A percentile compares a stretch with the other conserved stretches of the same genome.
phyloP scores from a whole-genome alignment of 495 filamentous ascomycete species.

The Aspergillus heteromorphus region DNA sequence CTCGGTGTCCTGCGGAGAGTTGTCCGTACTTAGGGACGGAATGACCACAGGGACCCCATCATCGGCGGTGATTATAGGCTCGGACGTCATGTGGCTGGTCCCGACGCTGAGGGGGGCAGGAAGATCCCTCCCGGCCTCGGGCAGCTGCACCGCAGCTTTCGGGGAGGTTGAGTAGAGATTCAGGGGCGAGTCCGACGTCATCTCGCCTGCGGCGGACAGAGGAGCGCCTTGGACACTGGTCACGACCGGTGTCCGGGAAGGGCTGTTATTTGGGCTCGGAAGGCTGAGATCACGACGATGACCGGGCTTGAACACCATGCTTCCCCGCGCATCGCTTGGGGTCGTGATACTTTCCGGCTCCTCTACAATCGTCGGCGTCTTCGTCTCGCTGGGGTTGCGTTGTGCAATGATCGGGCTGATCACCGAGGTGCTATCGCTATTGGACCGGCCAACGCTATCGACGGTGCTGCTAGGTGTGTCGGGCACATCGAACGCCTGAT shows the following conservation, averaged over 20 bases:
- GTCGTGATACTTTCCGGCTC: constrained; percentile 39
- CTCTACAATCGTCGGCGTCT: constrained; percentile 55
- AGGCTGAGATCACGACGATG: constrained; percentile 59
- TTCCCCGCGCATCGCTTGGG: constrained; percentile 16
- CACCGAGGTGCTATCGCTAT: constrained; percentile 58
- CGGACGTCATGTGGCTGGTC: constrained; percentile 11
- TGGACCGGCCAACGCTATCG: constrained; percentile 50
- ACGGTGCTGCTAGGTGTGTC: constrained; percentile 50
- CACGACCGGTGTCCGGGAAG: constrained; percentile 52
- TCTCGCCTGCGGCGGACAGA: constrained; percentile 39
- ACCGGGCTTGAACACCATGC: constrained; percentile 45
- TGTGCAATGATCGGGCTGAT: constrained; percentile 66
- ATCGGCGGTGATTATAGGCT: neutral
- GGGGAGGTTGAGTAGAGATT: constrained; percentile 6
- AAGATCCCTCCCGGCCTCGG: constrained; percentile 35
- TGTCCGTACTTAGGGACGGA: constrained; percentile 51
- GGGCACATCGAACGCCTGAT: constrained; percentile 66
- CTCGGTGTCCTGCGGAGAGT: constrained; percentile 58
- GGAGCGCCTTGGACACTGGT: constrained; percentile 33
- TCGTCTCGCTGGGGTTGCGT: constrained; percentile 31
- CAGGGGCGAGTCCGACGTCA: constrained; percentile 24
- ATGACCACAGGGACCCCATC: constrained; percentile 41
- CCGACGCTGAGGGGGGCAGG: constrained; percentile 36
- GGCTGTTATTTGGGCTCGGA: constrained; percentile 57
- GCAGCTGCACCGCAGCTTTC: constrained; percentile 11